phyloP scores from a whole-genome alignment of 2,329 filamentous ascomycete species.

The Akanthomyces muscarius region DNA sequence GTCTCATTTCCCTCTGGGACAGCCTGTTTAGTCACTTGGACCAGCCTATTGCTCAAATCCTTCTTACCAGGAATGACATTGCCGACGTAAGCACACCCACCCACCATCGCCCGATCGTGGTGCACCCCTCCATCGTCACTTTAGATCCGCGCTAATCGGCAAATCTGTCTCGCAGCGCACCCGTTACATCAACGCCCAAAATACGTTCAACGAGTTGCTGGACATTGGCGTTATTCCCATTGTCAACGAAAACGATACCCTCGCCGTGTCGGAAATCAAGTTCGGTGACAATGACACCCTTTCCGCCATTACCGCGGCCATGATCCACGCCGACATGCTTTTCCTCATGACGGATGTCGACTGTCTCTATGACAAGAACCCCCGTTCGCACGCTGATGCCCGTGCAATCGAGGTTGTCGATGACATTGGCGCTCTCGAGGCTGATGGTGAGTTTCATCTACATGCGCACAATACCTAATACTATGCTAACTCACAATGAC shows the following conservation, averaged over 20 bases:
- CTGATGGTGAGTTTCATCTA: conserved; percentile 57
- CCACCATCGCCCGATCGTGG: neutral
- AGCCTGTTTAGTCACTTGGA: conserved; percentile 81
- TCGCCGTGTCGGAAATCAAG: conserved; percentile 97
- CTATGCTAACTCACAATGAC: conserved; percentile 20
- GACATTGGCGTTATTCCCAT: conserved; percentile 97
- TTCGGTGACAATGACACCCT: conserved; percentile 98
- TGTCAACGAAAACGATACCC: conserved; percentile 97
- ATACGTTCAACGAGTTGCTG: conserved; percentile 84
- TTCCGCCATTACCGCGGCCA: conserved; percentile 91
- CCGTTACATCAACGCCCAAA: conserved; percentile 94
- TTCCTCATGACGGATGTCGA: conserved; percentile 99
- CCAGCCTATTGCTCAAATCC: conserved; percentile 90
- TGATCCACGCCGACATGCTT: conserved; percentile 94
- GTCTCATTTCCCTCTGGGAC: conserved; percentile 94
- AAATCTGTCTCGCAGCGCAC: conserved; percentile 56
- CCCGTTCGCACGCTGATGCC: conserved; percentile 77
- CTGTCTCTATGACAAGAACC: conserved; percentile 95
- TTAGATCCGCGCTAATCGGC: conserved; percentile 15
- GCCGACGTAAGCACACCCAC: conserved; percentile 63
- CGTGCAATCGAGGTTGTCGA: conserved; percentile 88
- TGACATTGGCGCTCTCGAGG: conserved; percentile 76
- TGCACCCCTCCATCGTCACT: conserved; percentile 7
- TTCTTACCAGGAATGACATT: conserved; percentile 93
- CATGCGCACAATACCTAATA: neutral